Evolutionary conservation across 2,329 filamentous ascomycete species (phyloP).

Genomic region (Beauveria pseudobassiana): DNA sequence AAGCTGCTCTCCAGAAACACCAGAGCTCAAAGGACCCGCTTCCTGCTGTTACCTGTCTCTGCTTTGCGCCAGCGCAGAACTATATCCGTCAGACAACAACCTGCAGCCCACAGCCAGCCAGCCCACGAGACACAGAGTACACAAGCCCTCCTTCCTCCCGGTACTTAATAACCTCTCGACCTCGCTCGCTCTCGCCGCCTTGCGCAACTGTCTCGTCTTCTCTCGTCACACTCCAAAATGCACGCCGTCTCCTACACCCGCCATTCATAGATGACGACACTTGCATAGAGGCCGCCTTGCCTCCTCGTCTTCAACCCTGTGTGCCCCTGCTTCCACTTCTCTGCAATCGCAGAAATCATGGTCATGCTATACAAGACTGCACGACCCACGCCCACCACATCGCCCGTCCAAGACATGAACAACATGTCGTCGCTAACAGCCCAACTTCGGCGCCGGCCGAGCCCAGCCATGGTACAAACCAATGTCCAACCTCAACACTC

Average conservation of each 20-base stretch:
- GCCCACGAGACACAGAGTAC: conserved; percentile 4
- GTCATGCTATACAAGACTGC: conserved; percentile 10
- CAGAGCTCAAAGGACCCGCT: not conserved
- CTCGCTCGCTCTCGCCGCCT: conserved; percentile 1
- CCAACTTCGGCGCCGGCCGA: conserved; percentile 33
- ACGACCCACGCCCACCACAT: conserved; percentile 14
- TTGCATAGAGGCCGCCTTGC: conserved; percentile 5
- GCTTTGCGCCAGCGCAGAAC: not conserved
- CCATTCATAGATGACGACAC: conserved; percentile 11
- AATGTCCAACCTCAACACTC: conserved; percentile 31
- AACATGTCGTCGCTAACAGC: conserved; percentile 36
- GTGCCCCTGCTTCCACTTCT: not conserved
- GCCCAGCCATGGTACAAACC: conserved; percentile 43
- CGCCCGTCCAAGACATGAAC: conserved; percentile 21
- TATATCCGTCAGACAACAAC: not conserved
- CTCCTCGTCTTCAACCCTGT: not conserved
- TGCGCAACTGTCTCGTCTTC: conserved; percentile 1
- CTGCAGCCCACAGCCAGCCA: not conserved
- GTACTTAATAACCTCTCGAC: conserved; percentile 7
- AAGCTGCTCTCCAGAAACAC: not conserved
- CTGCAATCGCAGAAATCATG: conserved; percentile 1
- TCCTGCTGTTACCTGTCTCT: not conserved
- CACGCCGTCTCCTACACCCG: not conserved
- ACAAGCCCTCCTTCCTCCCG: not conserved
- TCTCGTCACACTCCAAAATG: conserved; percentile 10